phyloP scores from a whole-genome alignment of 306 rosid species.

The Begonia loranthoides region DNA sequence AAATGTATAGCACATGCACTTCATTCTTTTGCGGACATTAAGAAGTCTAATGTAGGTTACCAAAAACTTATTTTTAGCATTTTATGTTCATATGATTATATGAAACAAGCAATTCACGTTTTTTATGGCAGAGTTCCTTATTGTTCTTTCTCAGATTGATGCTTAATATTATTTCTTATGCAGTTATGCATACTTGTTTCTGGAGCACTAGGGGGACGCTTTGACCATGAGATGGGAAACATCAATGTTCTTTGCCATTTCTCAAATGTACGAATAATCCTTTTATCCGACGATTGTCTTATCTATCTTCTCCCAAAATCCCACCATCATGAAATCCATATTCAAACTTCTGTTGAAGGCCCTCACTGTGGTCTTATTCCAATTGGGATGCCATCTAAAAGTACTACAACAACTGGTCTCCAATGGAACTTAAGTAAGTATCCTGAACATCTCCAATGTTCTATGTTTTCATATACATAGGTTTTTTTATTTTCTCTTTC shows the following conservation, averaged over 20 bases:
- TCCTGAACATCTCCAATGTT: neutral
- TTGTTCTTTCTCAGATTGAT: conserved; percentile 6
- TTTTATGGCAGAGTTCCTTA: neutral
- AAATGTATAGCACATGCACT: conserved; percentile 59
- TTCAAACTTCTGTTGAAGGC: conserved; percentile 70
- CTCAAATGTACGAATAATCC: conserved; percentile 48
- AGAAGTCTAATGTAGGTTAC: conserved; percentile 49
- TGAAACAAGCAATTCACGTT: neutral
- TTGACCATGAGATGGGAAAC: conserved; percentile 94
- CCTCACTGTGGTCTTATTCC: conserved; percentile 95
- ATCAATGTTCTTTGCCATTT: conserved; percentile 68
- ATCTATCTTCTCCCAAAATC: conserved; percentile 71
- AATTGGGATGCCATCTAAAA: conserved; percentile 67
- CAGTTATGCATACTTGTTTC: conserved; percentile 77
- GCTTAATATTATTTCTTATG: conserved; percentile 4
- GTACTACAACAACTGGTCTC: conserved; percentile 83
- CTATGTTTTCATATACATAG: neutral
- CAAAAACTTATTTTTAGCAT: neutral
- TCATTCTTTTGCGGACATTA: conserved; percentile 26
- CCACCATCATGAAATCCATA: conserved; percentile 49
- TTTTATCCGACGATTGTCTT: conserved; percentile 77
- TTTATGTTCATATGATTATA: neutral
- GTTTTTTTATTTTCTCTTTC: no score
- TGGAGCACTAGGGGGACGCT: conserved; percentile 97
- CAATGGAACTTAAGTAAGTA: conserved; percentile 86